Base-by-base conservation (phyloP, 495 filamentous ascomycete species). In the Hyaloscypha hepaticicola region DNA sequence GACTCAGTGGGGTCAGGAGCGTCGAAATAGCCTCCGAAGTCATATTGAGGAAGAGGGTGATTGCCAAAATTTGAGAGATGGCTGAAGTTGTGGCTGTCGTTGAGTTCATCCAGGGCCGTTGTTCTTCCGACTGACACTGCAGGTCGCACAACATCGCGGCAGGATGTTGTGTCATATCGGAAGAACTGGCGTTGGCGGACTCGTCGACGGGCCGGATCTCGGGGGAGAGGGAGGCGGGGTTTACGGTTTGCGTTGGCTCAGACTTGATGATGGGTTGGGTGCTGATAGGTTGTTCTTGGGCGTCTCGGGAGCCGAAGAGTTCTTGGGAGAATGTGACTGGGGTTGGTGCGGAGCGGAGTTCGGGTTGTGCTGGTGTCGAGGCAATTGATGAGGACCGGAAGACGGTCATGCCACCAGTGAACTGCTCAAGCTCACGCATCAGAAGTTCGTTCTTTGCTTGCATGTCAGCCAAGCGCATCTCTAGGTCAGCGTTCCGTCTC, bases 81-180 rank as follows among this genome's bases (percentile, higher is more conserved):
- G 49, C 48, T 52, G 57, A 61, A 64, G 61, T 58, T 25, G 48
- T 61, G 26, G 73, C 79, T 74, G 78, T 83, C 71, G 75, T 82
- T 76, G 76, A 75, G 75, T 74, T 76, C 80, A 81, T 76, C 85
- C 84, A 88, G 83, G 79, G 80, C 74, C 73, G 77, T 73, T 78
- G 77, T 72, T 74, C 79, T 77, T 77, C 81, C 85, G 87, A 93
- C 88, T 86, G 95, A 97, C 95, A 99, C 95, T 89, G 95, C 95
- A 96, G 95, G 95, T 94, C 95, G 83, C 91, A 97, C 94, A 97
- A 96, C 93, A 97, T 87, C 92, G 84, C 94, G 83, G 95, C 95
- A 97, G 95, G 91, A 97, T 96, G 94, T 96, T 96, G 94, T 97
- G 93, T 93, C 95, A 84, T 78, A 83, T 95, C 91, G 85, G 89